phyloP scores from a whole-genome alignment of 768 basidiomycete genomes.

The Sistotremastrum suecicum region DNA sequence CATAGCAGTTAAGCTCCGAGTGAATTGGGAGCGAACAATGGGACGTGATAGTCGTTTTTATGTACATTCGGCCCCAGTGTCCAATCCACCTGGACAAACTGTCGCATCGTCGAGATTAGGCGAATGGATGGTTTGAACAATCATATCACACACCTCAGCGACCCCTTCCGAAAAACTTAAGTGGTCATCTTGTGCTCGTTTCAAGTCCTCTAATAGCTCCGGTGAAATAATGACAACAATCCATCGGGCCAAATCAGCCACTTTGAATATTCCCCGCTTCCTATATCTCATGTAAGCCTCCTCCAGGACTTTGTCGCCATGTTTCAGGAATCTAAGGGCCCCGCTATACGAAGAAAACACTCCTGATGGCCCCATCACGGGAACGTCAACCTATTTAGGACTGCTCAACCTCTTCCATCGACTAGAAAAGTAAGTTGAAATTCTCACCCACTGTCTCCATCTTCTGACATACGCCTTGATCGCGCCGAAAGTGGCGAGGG shows the following conservation, averaged over 20 bases:
- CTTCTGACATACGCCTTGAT: no score
- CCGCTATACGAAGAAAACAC: conserved; percentile 17
- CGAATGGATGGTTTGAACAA: no score
- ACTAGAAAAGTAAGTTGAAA: no score
- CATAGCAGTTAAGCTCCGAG: conserved; percentile 22
- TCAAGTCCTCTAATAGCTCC: conserved; percentile 33
- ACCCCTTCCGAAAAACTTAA: conserved; percentile 20
- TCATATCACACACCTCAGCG: conserved; percentile 18
- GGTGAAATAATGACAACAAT: conserved; percentile 20
- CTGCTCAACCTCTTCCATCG: no score
- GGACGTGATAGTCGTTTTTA: conserved; percentile 18
- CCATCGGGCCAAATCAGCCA: conserved; percentile 31
- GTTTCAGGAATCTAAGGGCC: conserved; percentile 8
- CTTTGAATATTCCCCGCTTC: conserved; percentile 22
- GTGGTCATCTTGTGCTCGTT: conserved; percentile 23
- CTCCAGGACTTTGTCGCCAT: conserved; percentile 13
- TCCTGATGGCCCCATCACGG: conserved; percentile 18
- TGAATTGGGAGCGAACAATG: conserved; percentile 18
- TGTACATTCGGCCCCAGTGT: conserved; percentile 21
- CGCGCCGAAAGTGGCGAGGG: no score
- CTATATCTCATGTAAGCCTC: conserved; percentile 18
- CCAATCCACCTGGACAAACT: conserved; percentile 25
- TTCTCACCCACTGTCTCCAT: no score
- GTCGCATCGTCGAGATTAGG: neutral
- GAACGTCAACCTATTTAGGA: no score